These are phyloP conservation scores for Erucastrum elatum DNA, from an alignment of 345 rosid species.

Conservation along the genomic window DNA sequence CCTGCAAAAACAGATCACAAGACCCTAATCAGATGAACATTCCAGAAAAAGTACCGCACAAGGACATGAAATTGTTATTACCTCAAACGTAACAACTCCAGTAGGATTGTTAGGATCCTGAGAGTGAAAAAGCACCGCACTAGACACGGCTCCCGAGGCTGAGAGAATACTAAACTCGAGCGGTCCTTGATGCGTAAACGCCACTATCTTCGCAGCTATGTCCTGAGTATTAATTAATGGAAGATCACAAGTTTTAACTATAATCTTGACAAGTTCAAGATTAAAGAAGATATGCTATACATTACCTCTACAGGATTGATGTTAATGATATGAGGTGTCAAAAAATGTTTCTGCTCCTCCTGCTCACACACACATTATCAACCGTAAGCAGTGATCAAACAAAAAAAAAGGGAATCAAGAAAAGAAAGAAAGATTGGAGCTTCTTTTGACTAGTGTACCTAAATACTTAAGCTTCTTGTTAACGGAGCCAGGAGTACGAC, in stretches of 20 bases:
- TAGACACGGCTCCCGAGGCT: conserved; percentile 82
- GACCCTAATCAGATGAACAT: background rate
- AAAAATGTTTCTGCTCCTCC: conserved; percentile 82
- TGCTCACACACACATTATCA: conserved; percentile 27
- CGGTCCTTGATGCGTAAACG: conserved; percentile 85
- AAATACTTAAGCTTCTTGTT: conserved; percentile 88
- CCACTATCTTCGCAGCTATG: conserved; percentile 64
- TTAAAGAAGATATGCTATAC: background rate
- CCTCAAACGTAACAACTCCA: conserved; percentile 81
- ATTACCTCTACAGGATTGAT: conserved; percentile 86
- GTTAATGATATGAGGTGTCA: conserved; percentile 89
- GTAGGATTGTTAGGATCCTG: conserved; percentile 50
- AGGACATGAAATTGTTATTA: conserved; percentile 15
- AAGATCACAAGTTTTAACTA: background rate
- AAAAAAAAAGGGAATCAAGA: background rate
- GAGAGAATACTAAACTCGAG: conserved; percentile 85
- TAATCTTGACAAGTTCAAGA: background rate
- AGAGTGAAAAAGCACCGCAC: conserved; percentile 73
- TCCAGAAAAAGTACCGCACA: conserved; percentile 36
- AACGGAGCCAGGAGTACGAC: conserved; percentile 88
- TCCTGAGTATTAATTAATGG: conserved; percentile 51
- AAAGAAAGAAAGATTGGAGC: conserved; percentile 1
- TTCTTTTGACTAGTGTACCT: conserved; percentile 44
- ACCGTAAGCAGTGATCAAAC: conserved; percentile 4
- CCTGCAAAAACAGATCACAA: background rate